Evolutionary conservation across 164 flowering plant species (phyloP), one percentile per base, ranked within the genome.

Genomic region (Pachysandra terminalis): DNA sequence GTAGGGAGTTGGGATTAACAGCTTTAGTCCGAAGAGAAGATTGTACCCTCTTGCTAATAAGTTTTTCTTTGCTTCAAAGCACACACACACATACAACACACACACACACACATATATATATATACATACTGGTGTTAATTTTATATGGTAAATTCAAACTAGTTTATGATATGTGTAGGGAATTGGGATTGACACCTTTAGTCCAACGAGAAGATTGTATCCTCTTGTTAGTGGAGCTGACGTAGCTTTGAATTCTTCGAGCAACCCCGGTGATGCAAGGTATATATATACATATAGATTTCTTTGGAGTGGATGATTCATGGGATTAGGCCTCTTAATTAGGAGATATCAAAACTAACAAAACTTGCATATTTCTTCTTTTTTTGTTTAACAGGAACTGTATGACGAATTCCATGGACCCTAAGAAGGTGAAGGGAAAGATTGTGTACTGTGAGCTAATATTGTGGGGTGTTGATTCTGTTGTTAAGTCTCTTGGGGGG

Each of bases 351-450:
- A n/a, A n/a, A n/a, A n/a, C n/a, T n/a, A n/a, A n/a, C n/a, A n/a
- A n/a, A n/a, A n/a, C n/a, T n/a, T n/a, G n/a, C n/a, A n/a, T n/a
- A n/a, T n/a, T n/a, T n/a, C n/a, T n/a, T n/a, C n/a, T n/a, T n/a
- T n/a, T n/a, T n/a, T n/a, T n/a, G n/a, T n/a, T n/a, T n/a, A 82
- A 72, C 10, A 88, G 96, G 74, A 76, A 80, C 0, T 90, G 93
- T 60, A 85, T 81, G 2, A 15, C 2, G 24, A 89, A 75, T 15
- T 73, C 82, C 0, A 41, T 88, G 9, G 68, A 64, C 62, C 5
- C 13, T 68, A 70, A 67, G 8, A 81, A 80, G 68, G 90, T 88
- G 74, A 78, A 74, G 66, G 92, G 90, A 7, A 85, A 72, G 64
- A 79, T 90, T 0, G 85, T 90, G 45, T 83, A 74, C 62, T 90